Evolutionary conservation across 306 rosid genomes (phyloP), one percentile per base, ranked within the genome.

Genomic region (Oxytropis ochrocephala): DNA sequence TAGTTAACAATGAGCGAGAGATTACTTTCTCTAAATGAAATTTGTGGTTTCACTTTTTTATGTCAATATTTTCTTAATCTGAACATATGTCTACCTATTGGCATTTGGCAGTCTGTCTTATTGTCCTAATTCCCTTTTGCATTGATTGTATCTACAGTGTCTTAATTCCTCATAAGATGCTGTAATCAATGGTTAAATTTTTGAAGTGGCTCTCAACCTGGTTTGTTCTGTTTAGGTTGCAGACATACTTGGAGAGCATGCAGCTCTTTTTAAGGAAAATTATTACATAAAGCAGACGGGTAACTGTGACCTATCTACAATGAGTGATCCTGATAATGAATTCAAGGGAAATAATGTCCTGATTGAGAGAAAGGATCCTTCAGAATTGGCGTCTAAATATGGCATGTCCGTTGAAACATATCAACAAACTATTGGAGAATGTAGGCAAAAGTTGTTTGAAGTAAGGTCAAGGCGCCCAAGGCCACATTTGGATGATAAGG

Each of bases 401-500:
- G 84, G 87, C 69, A 69, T 90, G 83, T 76, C 89, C 12, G 68
- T 72, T 79, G 96, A 90, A 71, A 81, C 82, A 48, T 90, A 88
- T 83, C 81, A 78, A 46, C 88, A 86, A 50, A 77, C 85, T 72
- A 79, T 93, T 17, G 94, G 97, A 54, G 85, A 73, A 75, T 82
- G 98, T 73, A 85, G 85, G 92, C 79, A 7, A 32, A 90, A 85
- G 81, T 85, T 93, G 57, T 93, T 88, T 73, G 86, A 84, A 79
- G 86, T 79, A 61, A 84, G 98, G 79, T 83, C 82, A 79, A 73
- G 57, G 42, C 90, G 97, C 38, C 87, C 97, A 67, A 86, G 79
- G 76, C 97, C 98, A 55, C 96, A 90, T 82, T 86, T 90, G 85
- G 98, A 93, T 72, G 98, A 93, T 78, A 90, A 93, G 92, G 96